Base-by-base conservation (phyloP, 306 rosid genomes). In the Glycine tomentella region DNA sequence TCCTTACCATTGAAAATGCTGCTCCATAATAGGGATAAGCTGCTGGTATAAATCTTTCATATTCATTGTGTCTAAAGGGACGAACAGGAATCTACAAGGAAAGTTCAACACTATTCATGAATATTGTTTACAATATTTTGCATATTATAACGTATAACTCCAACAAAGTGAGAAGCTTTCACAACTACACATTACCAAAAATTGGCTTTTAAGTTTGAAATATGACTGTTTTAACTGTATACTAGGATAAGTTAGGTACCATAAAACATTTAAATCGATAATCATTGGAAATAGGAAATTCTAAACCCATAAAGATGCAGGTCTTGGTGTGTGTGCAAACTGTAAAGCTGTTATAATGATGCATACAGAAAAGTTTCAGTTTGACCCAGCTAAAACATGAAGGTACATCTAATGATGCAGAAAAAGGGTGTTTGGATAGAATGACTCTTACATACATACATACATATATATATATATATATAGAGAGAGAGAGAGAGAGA, bases 11-110 rank as follows among this genome's bases (percentile, higher is more conserved):
- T 3, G 40, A 36, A 36, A 36, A 36, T 36, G 98, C 80, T 65
- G 97, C 91, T 83, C 97, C 99, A 67, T 91, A 95, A 64, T 95
- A 95, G 49, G 99, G 99, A 85, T 91, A 95, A 17, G 99, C 99
- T 45, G 99, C 88, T 12, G 97, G 95, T 77, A 95, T 91, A 67
- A 95, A 95, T 88, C 99, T 91, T 81, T 95, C 99, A 2, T 95
- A 95, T 88, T 95, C 99, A 49, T 95, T 87, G 92, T 95, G 99
- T 80, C 87, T 93, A 81, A 86, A 95, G 80, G 98, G 99, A 42
- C 96, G 97, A 58, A 95, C 99, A 61, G 99, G 99, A 76, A 95
- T 95, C 99, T 95, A 92, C 90, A 88, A 76, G 49, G 45, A 80
- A 75, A 82, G 51, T 57, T 81, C 51, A 86, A 86, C 42, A 64